Conservation (phyloP, 306 rosid species). For the Rosa persica region DNA sequence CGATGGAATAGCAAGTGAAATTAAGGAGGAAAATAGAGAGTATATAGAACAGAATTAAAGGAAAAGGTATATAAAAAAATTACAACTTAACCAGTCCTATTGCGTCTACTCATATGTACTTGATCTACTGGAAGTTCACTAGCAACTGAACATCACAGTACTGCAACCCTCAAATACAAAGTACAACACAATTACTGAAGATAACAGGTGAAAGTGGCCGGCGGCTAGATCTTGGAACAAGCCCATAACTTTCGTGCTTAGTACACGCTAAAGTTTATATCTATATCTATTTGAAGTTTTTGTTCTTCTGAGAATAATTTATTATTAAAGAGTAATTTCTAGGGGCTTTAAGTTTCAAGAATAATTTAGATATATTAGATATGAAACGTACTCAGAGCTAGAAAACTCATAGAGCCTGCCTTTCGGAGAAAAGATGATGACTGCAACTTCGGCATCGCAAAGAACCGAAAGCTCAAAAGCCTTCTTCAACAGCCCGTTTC, state of each 20-base stretch:
- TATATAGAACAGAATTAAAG: not conserved
- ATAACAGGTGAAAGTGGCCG: too few relatives aligned
- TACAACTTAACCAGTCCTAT: not conserved
- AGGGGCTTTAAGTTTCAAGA: not conserved
- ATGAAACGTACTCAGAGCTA: constrained; percentile 58
- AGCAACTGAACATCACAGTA: not conserved
- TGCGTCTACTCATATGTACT: not conserved
- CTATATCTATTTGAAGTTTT: not conserved
- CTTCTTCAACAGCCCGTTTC: constrained; percentile 62
- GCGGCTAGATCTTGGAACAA: too few relatives aligned
- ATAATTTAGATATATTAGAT: not conserved
- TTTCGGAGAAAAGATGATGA: constrained; percentile 59
- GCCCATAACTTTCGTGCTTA: not conserved
- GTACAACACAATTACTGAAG: not conserved
- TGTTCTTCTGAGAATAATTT: too few relatives aligned
- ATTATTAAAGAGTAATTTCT: too few relatives aligned
- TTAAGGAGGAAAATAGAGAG: not conserved
- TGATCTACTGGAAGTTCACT: not conserved
- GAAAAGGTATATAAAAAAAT: not conserved
- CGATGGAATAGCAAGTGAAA: not conserved
- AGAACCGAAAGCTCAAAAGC: constrained; percentile 71
- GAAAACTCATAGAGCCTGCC: constrained; percentile 61
- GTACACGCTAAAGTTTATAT: not conserved
- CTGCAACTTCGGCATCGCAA: constrained; percentile 62
- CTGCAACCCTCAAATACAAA: not conserved